Conservation (phyloP, 495 filamentous ascomycete species). For the Neurospora terricola region DNA sequence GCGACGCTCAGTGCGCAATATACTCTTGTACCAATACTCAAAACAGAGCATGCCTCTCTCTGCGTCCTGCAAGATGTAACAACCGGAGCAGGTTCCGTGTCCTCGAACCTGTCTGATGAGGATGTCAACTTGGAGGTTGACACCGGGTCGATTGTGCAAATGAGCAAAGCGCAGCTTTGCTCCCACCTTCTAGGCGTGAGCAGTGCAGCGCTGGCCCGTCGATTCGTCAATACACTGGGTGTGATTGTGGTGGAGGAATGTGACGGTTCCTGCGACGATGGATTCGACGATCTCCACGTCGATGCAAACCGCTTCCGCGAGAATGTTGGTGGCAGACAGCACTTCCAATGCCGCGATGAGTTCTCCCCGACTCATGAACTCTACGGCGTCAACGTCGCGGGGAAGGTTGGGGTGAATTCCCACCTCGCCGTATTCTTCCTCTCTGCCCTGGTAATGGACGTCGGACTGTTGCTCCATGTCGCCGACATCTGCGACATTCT, state of each 20-base stretch:
- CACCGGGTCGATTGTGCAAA: neutral
- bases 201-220: neutral
- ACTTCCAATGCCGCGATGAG: neutral
- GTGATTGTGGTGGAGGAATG: neutral
- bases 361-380: fast-evolving
- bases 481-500: neutral
- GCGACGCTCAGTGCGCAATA: neutral
- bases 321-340: neutral
- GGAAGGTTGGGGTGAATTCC: neutral
- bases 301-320: neutral
- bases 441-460: neutral
- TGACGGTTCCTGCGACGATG: neutral
- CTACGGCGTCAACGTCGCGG: neutral
- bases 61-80: neutral
- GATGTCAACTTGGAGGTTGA: neutral
- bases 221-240: neutral
- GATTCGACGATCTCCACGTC: neutral
- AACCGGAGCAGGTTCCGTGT: neutral
- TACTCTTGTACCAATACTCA: neutral
- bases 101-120: neutral
- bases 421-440: neutral
- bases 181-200: neutral
- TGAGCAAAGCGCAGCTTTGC: neutral
- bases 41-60: neutral
- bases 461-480: neutral